Conservation (phyloP, 345 rosid genomes). For the Hibiscus mutabilis region DNA sequence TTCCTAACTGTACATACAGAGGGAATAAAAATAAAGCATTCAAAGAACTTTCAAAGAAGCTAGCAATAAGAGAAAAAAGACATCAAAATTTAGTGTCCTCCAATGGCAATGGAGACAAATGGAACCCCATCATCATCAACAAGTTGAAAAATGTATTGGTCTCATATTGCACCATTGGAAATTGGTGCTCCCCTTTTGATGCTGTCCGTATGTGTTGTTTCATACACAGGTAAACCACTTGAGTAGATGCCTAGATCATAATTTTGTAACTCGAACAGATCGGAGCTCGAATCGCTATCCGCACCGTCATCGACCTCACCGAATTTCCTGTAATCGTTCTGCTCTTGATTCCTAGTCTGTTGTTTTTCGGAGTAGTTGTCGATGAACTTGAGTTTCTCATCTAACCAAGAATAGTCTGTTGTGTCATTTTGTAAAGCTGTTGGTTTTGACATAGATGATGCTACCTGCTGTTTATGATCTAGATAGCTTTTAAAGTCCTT, state of each 20-base stretch:
- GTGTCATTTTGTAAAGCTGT: conserved; percentile 13
- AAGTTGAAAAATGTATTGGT: conserved; percentile 12
- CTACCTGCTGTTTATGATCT: conserved; percentile 39
- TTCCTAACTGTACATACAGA: conserved; percentile 26
- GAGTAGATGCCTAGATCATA: conserved; percentile 61
- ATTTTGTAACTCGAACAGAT: conserved; percentile 82
- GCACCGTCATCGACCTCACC: conserved; percentile 51
- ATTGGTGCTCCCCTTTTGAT: conserved; percentile 48
- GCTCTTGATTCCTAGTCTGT: conserved; percentile 10
- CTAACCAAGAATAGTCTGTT: conserved; percentile 29
- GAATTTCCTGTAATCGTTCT: conserved; percentile 29
- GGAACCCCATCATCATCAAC: conserved; percentile 5
- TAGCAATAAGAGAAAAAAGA: background rate
- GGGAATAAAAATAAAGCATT: conserved; percentile 1
- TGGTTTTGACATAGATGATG: conserved; percentile 6
- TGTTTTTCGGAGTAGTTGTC: conserved; percentile 8
- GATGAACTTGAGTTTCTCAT: conserved; percentile 33
- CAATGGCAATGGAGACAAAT: conserved; percentile 12
- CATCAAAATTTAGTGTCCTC: background rate
- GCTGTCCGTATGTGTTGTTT: conserved; percentile 70
- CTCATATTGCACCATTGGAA: conserved; percentile 32
- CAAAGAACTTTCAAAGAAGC: conserved; percentile 15
- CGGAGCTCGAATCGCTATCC: conserved; percentile 95
- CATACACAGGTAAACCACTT: conserved; percentile 80
- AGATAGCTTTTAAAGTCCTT: conserved; percentile 50